phyloP scores from a whole-genome alignment of 768 basidiomycete genomes.

The Phanerodontia chrysosporium region DNA sequence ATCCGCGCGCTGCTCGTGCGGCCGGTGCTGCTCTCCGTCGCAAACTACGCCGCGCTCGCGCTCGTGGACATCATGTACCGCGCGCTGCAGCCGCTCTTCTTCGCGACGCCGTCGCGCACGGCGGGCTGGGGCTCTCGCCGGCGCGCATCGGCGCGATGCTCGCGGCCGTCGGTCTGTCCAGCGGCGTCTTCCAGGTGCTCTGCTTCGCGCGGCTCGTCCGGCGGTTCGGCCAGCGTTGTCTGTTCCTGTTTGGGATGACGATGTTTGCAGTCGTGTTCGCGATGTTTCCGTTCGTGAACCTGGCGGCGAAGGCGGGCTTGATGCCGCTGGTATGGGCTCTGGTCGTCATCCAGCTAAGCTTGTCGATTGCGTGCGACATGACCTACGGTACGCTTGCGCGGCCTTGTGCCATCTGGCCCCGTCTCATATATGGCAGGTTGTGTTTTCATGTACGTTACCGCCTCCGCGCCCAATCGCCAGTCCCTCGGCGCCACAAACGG shows the following conservation, averaged over 20 bases:
- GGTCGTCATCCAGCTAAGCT: constrained; percentile 20
- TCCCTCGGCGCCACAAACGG: constrained; percentile 53
- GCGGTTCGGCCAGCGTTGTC: constrained; percentile 32
- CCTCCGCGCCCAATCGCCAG: constrained; percentile 24
- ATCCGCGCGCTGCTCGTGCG: constrained; percentile 27
- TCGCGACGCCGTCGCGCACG: constrained; percentile 35
- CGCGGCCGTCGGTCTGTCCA: constrained; percentile 31
- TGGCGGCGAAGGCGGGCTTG: constrained; percentile 15
- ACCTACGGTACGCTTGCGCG: constrained; percentile 23
- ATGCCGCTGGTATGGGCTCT: constrained; percentile 19
- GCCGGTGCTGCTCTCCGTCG: constrained; percentile 30
- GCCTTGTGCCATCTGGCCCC: background rate
- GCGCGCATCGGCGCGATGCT: constrained; percentile 36
- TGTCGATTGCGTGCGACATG: constrained; percentile 25
- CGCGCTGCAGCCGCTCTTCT: constrained; percentile 37
- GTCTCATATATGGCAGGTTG: constrained; percentile 15
- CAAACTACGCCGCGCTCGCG: constrained; percentile 29
- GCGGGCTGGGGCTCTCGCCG: constrained; percentile 35
- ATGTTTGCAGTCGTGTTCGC: constrained; percentile 23
- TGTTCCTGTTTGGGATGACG: constrained; percentile 24
- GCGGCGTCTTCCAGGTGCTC: constrained; percentile 35
- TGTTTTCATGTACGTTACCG: constrained; percentile 30
- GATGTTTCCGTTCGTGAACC: constrained; percentile 28
- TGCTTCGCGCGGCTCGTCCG: constrained; percentile 34
- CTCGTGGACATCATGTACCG: constrained; percentile 35